These are phyloP conservation scores for Danielozyma ontarioensis DNA, from an alignment of 805 yeast genomes.

Conservation along the genomic window DNA sequence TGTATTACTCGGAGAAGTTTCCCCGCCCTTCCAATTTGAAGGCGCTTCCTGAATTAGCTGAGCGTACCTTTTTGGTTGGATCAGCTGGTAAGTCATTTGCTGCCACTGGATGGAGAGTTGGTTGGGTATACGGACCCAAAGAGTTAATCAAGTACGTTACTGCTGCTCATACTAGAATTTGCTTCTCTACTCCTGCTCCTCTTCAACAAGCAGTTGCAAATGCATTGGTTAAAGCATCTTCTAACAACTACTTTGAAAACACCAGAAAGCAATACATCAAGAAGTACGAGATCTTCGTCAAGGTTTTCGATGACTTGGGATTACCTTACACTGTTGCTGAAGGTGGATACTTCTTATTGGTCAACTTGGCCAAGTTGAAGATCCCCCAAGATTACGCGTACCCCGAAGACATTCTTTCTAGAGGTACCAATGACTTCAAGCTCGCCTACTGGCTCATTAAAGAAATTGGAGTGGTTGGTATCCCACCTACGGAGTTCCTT, in stretches of 20 bases:
- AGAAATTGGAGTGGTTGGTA: constrained; percentile 91
- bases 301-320: constrained; percentile 78
- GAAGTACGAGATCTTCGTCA: constrained; percentile 70
- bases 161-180: constrained; percentile 90
- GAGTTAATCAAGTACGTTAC: constrained; percentile 75
- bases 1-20: constrained; percentile 64
- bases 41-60: constrained; percentile 61
- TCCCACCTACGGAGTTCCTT: constrained; percentile 96
- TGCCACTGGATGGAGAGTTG: constrained; percentile 99
- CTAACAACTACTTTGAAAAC: constrained; percentile 59
- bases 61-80: constrained; percentile 84
- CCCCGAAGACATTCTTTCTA: constrained; percentile 62
- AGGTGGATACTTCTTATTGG: constrained; percentile 91
- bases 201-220: constrained; percentile 87
- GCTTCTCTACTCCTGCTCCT: constrained; percentile 88
- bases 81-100: constrained; percentile 98
- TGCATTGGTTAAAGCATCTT: constrained; percentile 60
- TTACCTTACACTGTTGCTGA: constrained; percentile 88
- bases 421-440: constrained; percentile 77
- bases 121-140: constrained; percentile 90
- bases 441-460: constrained; percentile 89
- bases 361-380: constrained; percentile 76
- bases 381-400: constrained; percentile 68
- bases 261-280: constrained; percentile 64
- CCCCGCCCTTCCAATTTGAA: constrained; percentile 79